Evolutionary conservation across 768 basidiomycete species (phyloP).

Genomic region (Strobilomyces echinocephalus): DNA sequence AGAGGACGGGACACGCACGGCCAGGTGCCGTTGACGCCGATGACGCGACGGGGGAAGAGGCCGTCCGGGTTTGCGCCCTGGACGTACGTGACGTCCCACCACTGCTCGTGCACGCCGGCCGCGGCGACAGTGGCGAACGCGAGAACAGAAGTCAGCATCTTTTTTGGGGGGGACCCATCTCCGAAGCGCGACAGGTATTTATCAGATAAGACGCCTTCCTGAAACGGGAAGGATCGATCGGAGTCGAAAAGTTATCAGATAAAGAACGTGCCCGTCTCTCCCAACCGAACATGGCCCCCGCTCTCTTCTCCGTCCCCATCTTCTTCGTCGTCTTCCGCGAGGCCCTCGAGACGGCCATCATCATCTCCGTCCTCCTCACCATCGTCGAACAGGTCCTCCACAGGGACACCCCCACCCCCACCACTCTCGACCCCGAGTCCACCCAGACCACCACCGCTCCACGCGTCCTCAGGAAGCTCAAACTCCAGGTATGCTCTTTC

Average conservation of each 20-base stretch:
- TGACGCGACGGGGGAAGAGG: constrained; percentile 64
- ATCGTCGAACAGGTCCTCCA: constrained; percentile 83
- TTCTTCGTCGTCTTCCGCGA: constrained; percentile 97
- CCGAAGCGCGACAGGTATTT: neutral
- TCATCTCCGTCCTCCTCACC: constrained; percentile 86
- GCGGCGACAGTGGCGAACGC: constrained; percentile 34
- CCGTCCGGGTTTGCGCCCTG: constrained; percentile 80
- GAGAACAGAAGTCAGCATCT: neutral
- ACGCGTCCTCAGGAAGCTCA: constrained; percentile 60
- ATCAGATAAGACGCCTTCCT: constrained; percentile 1
- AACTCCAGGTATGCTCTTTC: constrained; percentile 48
- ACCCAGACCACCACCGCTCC: constrained; percentile 33
- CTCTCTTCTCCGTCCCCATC: constrained; percentile 85
- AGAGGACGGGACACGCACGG: constrained; percentile 54
- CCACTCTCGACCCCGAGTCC: constrained; percentile 9
- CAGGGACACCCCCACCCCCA: constrained; percentile 12
- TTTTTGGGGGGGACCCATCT: neutral
- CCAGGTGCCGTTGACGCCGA: constrained; percentile 92
- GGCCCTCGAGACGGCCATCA: constrained; percentile 88
- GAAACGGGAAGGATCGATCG: too few species aligned
- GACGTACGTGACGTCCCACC: constrained; percentile 92
- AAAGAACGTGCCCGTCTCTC: neutral
- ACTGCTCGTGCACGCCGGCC: constrained; percentile 67
- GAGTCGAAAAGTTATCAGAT: neutral
- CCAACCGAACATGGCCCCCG: constrained; percentile 17